These are phyloP conservation scores for Sungouiella thailandica DNA, from an alignment of 805 yeast genomes.

Conservation along the genomic window DNA sequence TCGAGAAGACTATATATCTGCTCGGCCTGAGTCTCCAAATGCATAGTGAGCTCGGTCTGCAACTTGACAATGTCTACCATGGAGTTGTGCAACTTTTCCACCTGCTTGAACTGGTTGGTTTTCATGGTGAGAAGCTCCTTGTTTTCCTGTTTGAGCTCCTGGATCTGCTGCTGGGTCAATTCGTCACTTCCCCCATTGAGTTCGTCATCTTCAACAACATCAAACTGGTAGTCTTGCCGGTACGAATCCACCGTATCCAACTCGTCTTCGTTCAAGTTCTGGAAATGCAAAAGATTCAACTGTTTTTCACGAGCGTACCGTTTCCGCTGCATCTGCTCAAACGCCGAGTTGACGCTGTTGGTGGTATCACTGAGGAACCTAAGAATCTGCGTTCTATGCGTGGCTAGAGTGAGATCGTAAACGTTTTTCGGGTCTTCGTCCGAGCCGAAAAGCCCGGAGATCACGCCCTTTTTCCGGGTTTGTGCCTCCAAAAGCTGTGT, in stretches of 20 bases:
- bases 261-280: constrained; percentile 34
- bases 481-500: constrained; percentile 14
- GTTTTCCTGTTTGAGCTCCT: constrained; percentile 55
- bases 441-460: constrained; percentile 18
- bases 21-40: constrained; percentile 67
- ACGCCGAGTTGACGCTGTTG: constrained; percentile 37
- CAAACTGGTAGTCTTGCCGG: constrained; percentile 5
- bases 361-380: constrained; percentile 44
- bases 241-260: constrained; percentile 7
- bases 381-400: constrained; percentile 46
- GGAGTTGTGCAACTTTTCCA: constrained; percentile 54
- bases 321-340: constrained; percentile 46
- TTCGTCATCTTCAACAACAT: constrained; percentile 4
- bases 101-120: constrained; percentile 55
- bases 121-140: constrained; percentile 50
- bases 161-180: constrained; percentile 51
- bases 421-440: constrained; percentile 31
- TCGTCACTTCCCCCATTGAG: background rate
- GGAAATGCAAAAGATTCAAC: constrained; percentile 34
- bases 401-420: constrained; percentile 29
- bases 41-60: constrained; percentile 70
- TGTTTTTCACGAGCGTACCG: constrained; percentile 39
- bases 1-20: constrained; percentile 59
- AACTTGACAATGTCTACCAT: constrained; percentile 70
- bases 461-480: constrained; percentile 13